Evolutionary conservation across 257 asterid species (phyloP).

Genomic region (Misopates orontium): DNA sequence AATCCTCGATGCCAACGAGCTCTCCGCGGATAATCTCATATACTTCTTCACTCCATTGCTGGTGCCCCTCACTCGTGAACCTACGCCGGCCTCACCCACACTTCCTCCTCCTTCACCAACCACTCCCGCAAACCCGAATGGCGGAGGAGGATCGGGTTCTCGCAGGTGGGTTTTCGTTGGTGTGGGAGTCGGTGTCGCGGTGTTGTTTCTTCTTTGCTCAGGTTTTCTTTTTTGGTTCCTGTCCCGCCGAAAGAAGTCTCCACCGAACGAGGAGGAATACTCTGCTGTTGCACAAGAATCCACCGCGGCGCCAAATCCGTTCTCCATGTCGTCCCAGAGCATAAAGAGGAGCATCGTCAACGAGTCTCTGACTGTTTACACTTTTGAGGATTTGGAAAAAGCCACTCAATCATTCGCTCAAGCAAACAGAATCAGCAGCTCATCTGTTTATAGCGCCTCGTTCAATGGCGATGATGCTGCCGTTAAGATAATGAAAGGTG

Average conservation of each 20-base stretch:
- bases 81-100: conserved; percentile 27
- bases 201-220: conserved; percentile 26
- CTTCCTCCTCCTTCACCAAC: conserved; percentile 26
- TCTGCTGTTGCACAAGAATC: background rate
- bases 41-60: conserved; percentile 48
- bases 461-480: conserved; percentile 64
- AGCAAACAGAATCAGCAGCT: conserved; percentile 43
- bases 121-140: background rate
- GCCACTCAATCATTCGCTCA: conserved; percentile 50
- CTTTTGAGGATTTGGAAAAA: conserved; percentile 44
- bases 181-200: conserved; percentile 48
- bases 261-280: conserved; percentile 25
- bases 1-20: conserved; percentile 45
- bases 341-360: conserved; percentile 29
- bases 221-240: conserved; percentile 26
- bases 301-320: background rate
- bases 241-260: conserved; percentile 20
- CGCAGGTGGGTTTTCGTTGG: conserved; percentile 48
- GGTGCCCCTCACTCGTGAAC: conserved; percentile 46
- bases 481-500: conserved; percentile 58
- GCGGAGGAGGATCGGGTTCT: conserved; percentile 25
- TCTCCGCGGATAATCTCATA: conserved; percentile 7
- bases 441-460: conserved; percentile 44
- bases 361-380: conserved; percentile 51
- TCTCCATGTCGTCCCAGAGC: conserved; percentile 33